These are phyloP conservation scores for Paramecium bursaria DNA, from an alignment of 73 alveolate species.

Conservation along the genomic window DNA sequence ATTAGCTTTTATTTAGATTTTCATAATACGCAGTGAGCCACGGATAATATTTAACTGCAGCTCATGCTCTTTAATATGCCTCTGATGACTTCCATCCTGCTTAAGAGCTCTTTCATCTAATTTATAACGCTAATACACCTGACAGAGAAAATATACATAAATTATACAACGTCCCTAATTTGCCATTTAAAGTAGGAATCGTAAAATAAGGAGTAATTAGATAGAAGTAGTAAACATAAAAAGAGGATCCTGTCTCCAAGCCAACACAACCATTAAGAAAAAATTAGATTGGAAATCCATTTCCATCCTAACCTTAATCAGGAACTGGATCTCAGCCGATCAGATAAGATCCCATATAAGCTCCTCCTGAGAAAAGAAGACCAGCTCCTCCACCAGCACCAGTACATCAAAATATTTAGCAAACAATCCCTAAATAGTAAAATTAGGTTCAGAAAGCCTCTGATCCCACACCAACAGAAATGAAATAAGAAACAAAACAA, in stretches of 20 bases:
- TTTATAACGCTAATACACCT: slow-evolving; percentile 19
- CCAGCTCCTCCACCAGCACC: background rate
- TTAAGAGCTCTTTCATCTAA: background rate
- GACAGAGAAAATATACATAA: background rate
- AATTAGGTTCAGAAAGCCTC: too few relatives aligned
- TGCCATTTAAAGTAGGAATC: slow-evolving; percentile 49
- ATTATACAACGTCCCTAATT: background rate
- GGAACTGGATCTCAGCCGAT: background rate
- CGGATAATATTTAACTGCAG: slow-evolving; percentile 39
- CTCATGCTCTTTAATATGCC: slow-evolving; percentile 30
- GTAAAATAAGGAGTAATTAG: background rate
- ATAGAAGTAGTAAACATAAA: background rate
- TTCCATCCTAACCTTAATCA: background rate
- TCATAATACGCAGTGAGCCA: background rate
- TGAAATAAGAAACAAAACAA: too few relatives aligned
- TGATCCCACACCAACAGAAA: too few relatives aligned
- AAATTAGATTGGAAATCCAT: background rate
- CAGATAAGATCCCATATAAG: background rate
- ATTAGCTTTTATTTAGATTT: background rate
- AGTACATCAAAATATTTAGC: too few relatives aligned
- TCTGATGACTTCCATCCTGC: slow-evolving; percentile 19
- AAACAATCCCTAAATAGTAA: too few relatives aligned
- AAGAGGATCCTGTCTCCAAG: slow-evolving; percentile 17
- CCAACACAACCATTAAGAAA: slow-evolving; percentile 20
- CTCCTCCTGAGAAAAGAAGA: too few relatives aligned